These are phyloP conservation scores for Pilasporangium apinafurcum DNA, from an alignment of 352 stramenopile genomes.

Conservation along the genomic window DNA sequence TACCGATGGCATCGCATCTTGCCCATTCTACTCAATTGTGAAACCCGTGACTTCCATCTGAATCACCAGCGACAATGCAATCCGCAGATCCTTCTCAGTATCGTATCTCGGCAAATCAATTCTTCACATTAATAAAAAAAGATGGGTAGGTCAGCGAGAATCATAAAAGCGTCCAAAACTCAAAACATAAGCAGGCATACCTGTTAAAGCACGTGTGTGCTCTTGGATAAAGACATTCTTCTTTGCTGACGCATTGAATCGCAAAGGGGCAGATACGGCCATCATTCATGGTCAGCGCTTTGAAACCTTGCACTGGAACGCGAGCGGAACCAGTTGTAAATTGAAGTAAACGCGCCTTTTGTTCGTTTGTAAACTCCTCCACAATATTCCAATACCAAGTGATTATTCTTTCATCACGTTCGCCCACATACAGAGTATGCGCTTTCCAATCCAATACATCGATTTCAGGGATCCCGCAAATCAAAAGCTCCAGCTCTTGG, in stretches of 20 bases:
- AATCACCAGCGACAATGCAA: constrained; percentile 75
- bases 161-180: not conserved
- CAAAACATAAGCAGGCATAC: constrained; percentile 21
- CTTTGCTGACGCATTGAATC: constrained; percentile 76
- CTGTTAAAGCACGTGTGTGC: constrained; percentile 86
- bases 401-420: constrained; percentile 86
- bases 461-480: constrained; percentile 97
- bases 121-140: constrained; percentile 17
- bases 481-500: constrained; percentile 96
- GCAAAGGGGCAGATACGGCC: constrained; percentile 83
- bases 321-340: constrained; percentile 97
- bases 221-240: constrained; percentile 78
- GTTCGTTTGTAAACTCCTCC: constrained; percentile 89
- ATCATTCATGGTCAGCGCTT: constrained; percentile 85
- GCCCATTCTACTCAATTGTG: constrained; percentile 60
- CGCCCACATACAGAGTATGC: constrained; percentile 95
- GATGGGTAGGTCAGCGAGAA: not conserved
- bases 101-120: constrained; percentile 77
- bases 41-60: constrained; percentile 86
- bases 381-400: constrained; percentile 98
- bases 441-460: constrained; percentile 94
- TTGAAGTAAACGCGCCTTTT: constrained; percentile 95
- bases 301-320: constrained; percentile 87
- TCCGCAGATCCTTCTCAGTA: constrained; percentile 69
- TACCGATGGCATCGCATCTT: too few relatives aligned